phyloP scores from a whole-genome alignment of 176 grass and related monocot genomes.

The Carex cristatella region DNA sequence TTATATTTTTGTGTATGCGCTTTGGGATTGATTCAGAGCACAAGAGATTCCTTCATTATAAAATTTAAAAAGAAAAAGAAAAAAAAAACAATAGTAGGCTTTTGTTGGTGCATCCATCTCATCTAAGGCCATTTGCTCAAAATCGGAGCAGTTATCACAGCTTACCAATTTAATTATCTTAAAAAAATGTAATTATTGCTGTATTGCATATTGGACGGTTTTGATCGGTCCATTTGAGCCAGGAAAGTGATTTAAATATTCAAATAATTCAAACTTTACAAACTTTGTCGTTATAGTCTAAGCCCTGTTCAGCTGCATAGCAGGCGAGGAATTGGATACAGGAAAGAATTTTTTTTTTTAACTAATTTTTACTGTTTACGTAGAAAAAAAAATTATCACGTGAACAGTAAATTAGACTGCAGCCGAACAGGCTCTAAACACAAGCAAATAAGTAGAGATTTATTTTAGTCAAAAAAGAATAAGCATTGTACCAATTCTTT shows the following conservation, averaged over 20 bases:
- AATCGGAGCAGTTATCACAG: not conserved
- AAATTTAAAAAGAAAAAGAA: not conserved
- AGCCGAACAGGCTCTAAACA: not conserved
- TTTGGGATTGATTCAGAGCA: not conserved
- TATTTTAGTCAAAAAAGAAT: not conserved
- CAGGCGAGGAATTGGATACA: too few species aligned
- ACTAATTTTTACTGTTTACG: too few species aligned
- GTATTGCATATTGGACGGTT: not conserved
- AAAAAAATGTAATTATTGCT: not conserved
- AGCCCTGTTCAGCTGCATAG: too few species aligned
- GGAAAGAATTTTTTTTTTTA: too few species aligned
- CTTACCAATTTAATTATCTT: not conserved
- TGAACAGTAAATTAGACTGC: not conserved
- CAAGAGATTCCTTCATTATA: conserved; percentile 3
- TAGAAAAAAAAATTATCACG: too few species aligned
- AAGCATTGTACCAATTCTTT: too few species aligned
- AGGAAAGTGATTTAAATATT: not conserved
- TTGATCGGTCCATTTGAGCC: not conserved
- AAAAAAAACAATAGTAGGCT: not conserved
- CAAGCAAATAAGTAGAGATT: not conserved
- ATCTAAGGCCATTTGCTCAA: not conserved
- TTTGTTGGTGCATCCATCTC: not conserved
- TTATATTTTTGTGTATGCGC: not conserved
- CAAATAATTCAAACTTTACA: not conserved
- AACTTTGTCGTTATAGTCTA: not conserved